phyloP scores from a whole-genome alignment of 805 yeast genomes.

The Candida coleopterorum region DNA sequence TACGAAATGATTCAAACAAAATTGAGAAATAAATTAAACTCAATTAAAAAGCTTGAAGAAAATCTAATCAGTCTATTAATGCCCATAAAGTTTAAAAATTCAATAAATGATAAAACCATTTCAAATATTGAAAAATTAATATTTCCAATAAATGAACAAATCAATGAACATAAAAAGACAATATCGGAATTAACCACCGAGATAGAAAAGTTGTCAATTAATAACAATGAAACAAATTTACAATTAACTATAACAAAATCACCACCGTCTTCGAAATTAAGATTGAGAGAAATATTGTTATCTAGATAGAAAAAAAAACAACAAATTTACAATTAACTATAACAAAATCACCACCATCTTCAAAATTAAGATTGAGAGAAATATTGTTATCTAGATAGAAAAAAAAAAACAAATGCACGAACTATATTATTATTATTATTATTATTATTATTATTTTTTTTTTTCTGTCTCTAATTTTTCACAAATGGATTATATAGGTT shows the following conservation, averaged over 20 bases:
- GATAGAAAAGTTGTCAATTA: slow-evolving; percentile 5
- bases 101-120: slow-evolving; percentile 14
- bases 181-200: slow-evolving; percentile 13
- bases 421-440: too few species aligned
- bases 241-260: not conserved
- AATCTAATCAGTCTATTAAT: slow-evolving; percentile 22
- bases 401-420: not conserved
- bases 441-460: slow-evolving; percentile 2
- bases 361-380: slow-evolving; percentile 6
- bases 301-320: slow-evolving; percentile 1
- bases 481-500: slow-evolving; percentile 30
- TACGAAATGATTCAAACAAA: slow-evolving; percentile 20
- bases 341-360: not conserved
- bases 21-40: slow-evolving; percentile 23
- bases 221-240: not conserved
- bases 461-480: not conserved
- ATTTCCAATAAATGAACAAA: slow-evolving; percentile 21
- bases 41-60: slow-evolving; percentile 19
- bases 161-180: slow-evolving; percentile 11
- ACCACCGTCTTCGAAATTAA: slow-evolving; percentile 3
- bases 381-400: not conserved
- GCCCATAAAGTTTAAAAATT: slow-evolving; percentile 27
- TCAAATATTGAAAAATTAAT: slow-evolving; percentile 25
- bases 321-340: not conserved
- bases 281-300: slow-evolving; percentile 5